Evolutionary conservation across 1,284 basidiomycete genomes (phyloP).

Genomic region (Pseudozyma hubeiensis): DNA sequence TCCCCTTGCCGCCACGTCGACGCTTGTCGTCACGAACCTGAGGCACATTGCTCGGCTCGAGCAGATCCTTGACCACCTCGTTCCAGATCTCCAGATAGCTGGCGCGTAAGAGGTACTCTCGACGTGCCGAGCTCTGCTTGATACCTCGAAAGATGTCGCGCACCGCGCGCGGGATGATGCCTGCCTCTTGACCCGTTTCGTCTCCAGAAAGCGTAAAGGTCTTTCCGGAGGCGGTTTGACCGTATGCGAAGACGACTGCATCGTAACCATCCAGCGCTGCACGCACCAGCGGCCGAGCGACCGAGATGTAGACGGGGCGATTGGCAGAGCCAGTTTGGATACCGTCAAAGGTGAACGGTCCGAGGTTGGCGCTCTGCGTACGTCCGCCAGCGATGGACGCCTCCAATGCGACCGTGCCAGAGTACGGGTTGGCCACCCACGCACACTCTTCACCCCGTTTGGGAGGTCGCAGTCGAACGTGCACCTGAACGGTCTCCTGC

Average conservation of each 20-base stretch:
- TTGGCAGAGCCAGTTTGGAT: conserved; percentile 86
- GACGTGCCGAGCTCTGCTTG: conserved; percentile 64
- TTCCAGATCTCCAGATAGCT: conserved; percentile 92
- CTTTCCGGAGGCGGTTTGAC: conserved; percentile 69
- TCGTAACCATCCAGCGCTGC: conserved; percentile 64
- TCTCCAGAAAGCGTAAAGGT: conserved; percentile 58
- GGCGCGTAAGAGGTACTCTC: conserved; percentile 92
- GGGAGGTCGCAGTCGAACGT: conserved; percentile 54
- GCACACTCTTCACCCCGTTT: conserved; percentile 55
- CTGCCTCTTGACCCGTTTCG: conserved; percentile 70
- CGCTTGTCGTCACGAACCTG: conserved; percentile 59
- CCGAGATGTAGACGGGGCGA: conserved; percentile 82
- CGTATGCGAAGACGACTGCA: conserved; percentile 64
- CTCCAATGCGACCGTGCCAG: conserved; percentile 50
- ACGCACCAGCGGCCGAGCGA: conserved; percentile 83
- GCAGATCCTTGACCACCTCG: conserved; percentile 87
- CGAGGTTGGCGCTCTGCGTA: conserved; percentile 45
- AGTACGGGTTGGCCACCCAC: conserved; percentile 51
- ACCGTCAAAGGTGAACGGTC: conserved; percentile 72
- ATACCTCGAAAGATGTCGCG: conserved; percentile 69
- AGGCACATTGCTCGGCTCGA: conserved; percentile 77
- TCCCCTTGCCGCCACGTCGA: conserved; percentile 54
- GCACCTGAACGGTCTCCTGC: conserved; percentile 54
- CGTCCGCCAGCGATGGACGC: conserved; percentile 37
- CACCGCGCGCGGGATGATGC: conserved; percentile 62